Base-by-base conservation (phyloP, 805 yeast species). In the Candida maris region DNA sequence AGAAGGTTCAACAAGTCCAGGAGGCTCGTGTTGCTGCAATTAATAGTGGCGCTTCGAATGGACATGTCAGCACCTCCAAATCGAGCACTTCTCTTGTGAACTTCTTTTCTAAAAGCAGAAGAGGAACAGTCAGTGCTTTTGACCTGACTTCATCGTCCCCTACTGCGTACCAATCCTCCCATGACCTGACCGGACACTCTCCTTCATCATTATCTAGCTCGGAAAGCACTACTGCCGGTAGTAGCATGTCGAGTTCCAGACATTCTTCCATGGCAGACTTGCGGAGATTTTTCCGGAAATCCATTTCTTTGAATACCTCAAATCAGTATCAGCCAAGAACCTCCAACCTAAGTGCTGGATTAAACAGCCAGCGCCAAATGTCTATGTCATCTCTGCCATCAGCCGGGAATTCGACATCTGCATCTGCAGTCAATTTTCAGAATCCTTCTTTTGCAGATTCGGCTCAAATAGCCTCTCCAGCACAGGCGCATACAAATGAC, bases 231-330 rank as follows among this genome's bases (percentile, higher is more conserved):
- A 28, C 35, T 9, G 26, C 37, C 24, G 14, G 34, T 4, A 26
- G 48, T 8, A 44, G 44, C 8, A 41, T 71, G 2, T 61, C 72
- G 8, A 66, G 63, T 34, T 64, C 83, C 3, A 71, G 83, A 43
- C 89, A 83, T 57, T 79, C 84, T 30, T 82, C 89, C 6, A 82
- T 84, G 81, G 88, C 84, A 13, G 85, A 83, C 56, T 59, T 84
- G 51, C 79, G 83, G 52, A 66, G 87, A 32, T 83, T 84, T 51
- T 84, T 84, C 66, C 81, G 77, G 43, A 70, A 73, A 38, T 54
- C 67, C 6, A 46, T 43, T n/a, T 47, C 54, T 2, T n/a, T 46
- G 7, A 37, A 36, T 20, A 46, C 49, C 4, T 30, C 57, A 4
- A 32, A 44, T 3, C 49, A 53, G 9, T 19, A 42, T 4, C 44